These are phyloP conservation scores for Lactifluus volemus DNA, from an alignment of 768 basidiomycete species.

Conservation along the genomic window DNA sequence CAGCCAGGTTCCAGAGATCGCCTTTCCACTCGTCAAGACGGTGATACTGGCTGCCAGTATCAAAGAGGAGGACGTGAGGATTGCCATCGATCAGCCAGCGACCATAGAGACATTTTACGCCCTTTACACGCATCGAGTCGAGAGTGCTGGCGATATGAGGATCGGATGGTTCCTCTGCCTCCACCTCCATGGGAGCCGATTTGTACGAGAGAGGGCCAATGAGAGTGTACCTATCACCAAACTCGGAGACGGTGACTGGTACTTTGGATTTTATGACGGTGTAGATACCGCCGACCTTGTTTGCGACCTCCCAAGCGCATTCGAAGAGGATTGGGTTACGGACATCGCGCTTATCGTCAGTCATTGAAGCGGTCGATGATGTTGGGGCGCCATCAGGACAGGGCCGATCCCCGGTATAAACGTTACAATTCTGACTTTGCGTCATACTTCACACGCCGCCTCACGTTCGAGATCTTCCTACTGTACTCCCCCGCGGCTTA, in stretches of 20 bases:
- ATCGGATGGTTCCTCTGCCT: slow-evolving; percentile 82
- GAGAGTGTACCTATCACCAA: slow-evolving; percentile 89
- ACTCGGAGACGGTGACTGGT: slow-evolving; percentile 94
- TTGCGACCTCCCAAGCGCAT: slow-evolving; percentile 96
- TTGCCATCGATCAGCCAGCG: slow-evolving; percentile 98
- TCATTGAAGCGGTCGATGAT: slow-evolving; percentile 20
- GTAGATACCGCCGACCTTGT: slow-evolving; percentile 99
- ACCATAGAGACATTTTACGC: slow-evolving; percentile 92
- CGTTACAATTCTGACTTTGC: slow-evolving; percentile 2
- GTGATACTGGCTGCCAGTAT: slow-evolving; percentile 81
- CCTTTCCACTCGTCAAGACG: slow-evolving; percentile 98
- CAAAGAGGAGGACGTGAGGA: slow-evolving; percentile 91
- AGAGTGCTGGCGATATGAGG: slow-evolving; percentile 68
- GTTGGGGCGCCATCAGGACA: slow-evolving; percentile 1
- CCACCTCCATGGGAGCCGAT: slow-evolving; percentile 98
- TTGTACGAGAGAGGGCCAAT: slow-evolving; percentile 99
- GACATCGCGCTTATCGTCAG: slow-evolving; percentile 54
- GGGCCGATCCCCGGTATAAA: neutral
- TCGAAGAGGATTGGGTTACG: slow-evolving; percentile 82
- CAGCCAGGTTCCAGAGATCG: slow-evolving; percentile 96
- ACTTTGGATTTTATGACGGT: slow-evolving; percentile 99
- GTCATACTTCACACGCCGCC: slow-evolving; percentile 15
- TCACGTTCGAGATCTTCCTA: neutral
- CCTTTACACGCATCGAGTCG: slow-evolving; percentile 76
- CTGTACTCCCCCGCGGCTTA: too few relatives aligned